These are phyloP conservation scores for Wickerhamiella infanticola DNA, from an alignment of 1,139 yeast species.

Conservation along the genomic window DNA sequence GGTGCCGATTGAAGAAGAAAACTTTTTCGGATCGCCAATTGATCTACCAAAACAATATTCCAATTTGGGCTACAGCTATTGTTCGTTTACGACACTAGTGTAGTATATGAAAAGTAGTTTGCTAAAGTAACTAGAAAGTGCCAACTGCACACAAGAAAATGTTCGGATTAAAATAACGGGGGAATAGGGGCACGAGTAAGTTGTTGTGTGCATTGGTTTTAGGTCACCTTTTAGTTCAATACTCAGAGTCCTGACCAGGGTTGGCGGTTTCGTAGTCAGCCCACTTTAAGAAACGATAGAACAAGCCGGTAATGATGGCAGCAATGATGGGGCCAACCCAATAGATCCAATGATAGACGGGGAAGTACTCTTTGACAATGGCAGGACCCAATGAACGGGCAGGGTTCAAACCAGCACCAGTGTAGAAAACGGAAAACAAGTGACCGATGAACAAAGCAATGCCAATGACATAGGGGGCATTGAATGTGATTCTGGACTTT, in stretches of 20 bases:
- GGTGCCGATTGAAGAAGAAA: too few species aligned
- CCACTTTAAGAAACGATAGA: constrained; percentile 52
- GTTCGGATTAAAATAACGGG: too few species aligned
- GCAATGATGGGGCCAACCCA: constrained; percentile 81
- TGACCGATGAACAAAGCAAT: constrained; percentile 70
- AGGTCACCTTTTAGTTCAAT: background rate
- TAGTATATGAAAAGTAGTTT: too few species aligned
- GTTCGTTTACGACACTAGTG: too few species aligned
- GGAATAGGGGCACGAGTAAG: too few species aligned
- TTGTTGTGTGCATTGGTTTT: too few species aligned
- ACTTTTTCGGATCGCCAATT: too few species aligned
- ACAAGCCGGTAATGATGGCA: constrained; percentile 44
- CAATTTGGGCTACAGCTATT: too few species aligned
- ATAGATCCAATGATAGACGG: constrained; percentile 79
- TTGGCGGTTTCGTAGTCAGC: constrained; percentile 57
- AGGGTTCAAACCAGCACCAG: constrained; percentile 89
- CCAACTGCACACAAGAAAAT: too few species aligned
- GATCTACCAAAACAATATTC: too few species aligned
- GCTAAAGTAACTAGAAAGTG: too few species aligned
- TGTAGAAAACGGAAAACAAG: constrained; percentile 64
- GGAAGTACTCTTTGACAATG: constrained; percentile 57
- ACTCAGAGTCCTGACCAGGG: constrained; percentile 49
- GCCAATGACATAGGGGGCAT: constrained; percentile 80
- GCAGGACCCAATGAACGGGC: constrained; percentile 83
- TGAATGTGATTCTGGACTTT: constrained; percentile 56